Percentiles rank a stretch among this genome's conserved stretches.
phyloP scores from a whole-genome alignment of 2,329 filamentous ascomycete species.

The Penicillium psychrosexuale region DNA sequence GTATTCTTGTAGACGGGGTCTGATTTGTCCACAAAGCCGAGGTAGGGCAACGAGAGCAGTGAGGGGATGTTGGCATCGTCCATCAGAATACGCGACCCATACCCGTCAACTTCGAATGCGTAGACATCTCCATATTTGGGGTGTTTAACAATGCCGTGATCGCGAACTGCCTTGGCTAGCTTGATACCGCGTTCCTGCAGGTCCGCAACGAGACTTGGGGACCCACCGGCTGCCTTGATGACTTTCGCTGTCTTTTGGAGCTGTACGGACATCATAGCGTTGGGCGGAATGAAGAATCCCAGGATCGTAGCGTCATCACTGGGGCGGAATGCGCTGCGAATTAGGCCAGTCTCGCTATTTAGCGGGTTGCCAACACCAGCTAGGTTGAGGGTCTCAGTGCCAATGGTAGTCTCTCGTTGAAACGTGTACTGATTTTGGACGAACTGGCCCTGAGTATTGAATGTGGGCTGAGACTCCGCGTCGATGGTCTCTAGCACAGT shows the following conservation, averaged over 20 bases:
- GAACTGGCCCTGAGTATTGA: constrained; percentile 66
- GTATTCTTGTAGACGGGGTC: constrained; percentile 84
- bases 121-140: constrained; percentile 57
- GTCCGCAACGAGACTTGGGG: constrained; percentile 49
- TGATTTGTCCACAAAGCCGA: constrained; percentile 56
- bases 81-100: constrained; percentile 61
- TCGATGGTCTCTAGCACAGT: constrained; percentile 71
- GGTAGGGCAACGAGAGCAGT: constrained; percentile 57
- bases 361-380: constrained; percentile 87
- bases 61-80: constrained; percentile 66
- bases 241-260: constrained; percentile 70
- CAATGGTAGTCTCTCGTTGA: constrained; percentile 71
- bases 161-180: constrained; percentile 75
- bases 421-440: constrained; percentile 81
- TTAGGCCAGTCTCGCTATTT: constrained; percentile 75
- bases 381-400: constrained; percentile 86
- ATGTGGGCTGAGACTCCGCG: constrained; percentile 77
- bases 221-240: constrained; percentile 58
- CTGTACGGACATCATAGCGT: constrained; percentile 94
- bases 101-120: constrained; percentile 64
- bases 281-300: constrained; percentile 91
- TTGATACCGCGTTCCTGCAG: constrained; percentile 57
- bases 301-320: constrained; percentile 94
- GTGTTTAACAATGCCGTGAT: constrained; percentile 67
- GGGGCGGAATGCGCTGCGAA: constrained; percentile 88